Conservation (phyloP, 1,284 basidiomycete species). For the Tranzscheliella williamsii region DNA sequence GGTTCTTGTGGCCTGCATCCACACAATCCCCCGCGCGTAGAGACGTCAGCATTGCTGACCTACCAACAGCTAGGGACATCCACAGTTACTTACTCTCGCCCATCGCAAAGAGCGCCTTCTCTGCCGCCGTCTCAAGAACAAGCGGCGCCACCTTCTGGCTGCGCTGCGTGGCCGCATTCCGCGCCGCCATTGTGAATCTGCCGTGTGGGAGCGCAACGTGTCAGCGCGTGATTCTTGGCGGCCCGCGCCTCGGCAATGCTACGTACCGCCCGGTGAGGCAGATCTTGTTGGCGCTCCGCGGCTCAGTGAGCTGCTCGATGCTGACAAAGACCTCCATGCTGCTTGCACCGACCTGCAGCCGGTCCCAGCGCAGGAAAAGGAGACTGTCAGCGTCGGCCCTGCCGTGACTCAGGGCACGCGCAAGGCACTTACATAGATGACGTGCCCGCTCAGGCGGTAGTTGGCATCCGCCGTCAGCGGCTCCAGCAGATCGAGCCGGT, state of each 20-base stretch:
- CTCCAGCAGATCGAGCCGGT: slow-evolving; percentile 55
- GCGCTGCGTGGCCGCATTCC: slow-evolving; percentile 45
- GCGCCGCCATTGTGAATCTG: slow-evolving; percentile 61
- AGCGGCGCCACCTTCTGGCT: slow-evolving; percentile 54
- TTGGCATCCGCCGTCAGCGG: slow-evolving; percentile 37
- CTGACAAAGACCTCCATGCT: slow-evolving; percentile 61
- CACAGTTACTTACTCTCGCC: slow-evolving; percentile 44
- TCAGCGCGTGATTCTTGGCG: background rate
- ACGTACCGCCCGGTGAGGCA: slow-evolving; percentile 54
- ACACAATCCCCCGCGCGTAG: too few species aligned
- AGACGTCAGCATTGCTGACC: too few species aligned
- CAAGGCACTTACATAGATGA: slow-evolving; percentile 42
- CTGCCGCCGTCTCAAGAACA: slow-evolving; percentile 45
- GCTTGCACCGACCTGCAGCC: slow-evolving; percentile 53
- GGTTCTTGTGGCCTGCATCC: slow-evolving; percentile 52
- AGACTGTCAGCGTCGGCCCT: too few species aligned
- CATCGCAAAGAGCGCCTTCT: slow-evolving; percentile 55
- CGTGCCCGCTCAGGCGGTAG: slow-evolving; percentile 45
- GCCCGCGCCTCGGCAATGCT: background rate
- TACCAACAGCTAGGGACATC: too few species aligned
- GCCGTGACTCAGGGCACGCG: too few species aligned
- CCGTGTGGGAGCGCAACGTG: too few species aligned
- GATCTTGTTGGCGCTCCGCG: slow-evolving; percentile 32
- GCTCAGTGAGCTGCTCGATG: slow-evolving; percentile 55
- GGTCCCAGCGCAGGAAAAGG: too few species aligned